These are phyloP conservation scores for Rheum nobile DNA, from an alignment of 148 eudicot genomes.

Conservation along the genomic window DNA sequence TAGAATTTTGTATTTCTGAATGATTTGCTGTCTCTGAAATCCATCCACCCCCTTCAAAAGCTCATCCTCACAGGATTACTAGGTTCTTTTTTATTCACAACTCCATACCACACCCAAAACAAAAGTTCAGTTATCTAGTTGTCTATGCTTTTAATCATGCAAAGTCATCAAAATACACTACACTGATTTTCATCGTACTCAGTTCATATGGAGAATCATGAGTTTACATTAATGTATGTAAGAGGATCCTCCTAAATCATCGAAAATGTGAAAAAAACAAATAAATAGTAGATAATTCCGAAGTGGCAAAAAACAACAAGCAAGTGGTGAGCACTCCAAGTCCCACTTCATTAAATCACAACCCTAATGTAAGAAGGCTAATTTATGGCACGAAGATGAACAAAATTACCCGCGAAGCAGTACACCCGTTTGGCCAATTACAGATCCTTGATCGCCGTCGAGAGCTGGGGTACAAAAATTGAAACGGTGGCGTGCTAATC, in stretches of 20 bases:
- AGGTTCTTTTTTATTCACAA: neutral
- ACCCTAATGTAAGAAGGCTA: too few species aligned
- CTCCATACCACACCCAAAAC: too few species aligned
- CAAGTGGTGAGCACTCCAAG: slow-evolving; percentile 1
- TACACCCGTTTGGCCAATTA: neutral
- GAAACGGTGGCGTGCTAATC: neutral
- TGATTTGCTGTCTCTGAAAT: neutral
- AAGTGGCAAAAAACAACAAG: neutral
- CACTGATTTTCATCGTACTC: neutral
- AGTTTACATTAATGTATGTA: neutral
- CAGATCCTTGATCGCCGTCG: neutral
- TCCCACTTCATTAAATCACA: neutral
- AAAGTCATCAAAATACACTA: neutral
- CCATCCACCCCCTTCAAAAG: neutral
- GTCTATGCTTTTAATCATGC: neutral
- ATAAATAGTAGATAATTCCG: neutral
- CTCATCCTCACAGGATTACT: neutral
- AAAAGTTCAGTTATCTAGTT: too few species aligned
- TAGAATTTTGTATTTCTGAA: neutral
- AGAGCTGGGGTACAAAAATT: neutral
- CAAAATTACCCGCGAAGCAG: neutral
- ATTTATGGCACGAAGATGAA: neutral
- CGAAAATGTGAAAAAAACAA: neutral
- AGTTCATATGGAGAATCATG: neutral
- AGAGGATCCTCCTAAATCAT: neutral